Base-by-base conservation (phyloP, 768 basidiomycete species). In the Fistulinella prunicolor region DNA sequence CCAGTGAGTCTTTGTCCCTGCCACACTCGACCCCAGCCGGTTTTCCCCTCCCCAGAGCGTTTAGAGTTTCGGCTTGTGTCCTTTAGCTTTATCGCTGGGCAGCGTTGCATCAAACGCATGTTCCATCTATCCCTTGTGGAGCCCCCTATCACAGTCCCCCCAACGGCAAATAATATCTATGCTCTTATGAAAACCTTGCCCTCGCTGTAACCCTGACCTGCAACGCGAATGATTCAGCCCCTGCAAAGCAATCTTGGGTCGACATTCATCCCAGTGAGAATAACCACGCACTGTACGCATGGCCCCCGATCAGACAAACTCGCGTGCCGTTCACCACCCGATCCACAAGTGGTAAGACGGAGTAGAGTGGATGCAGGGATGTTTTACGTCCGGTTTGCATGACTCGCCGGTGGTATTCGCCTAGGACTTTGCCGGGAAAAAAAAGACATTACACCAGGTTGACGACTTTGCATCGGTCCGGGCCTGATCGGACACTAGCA, bases 171-270 rank as follows among this genome's bases (percentile, higher is more conserved):
- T 10, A 28, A 5, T 5, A 28, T 28, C 7, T 21, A 20, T 19
- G 19, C 55, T 37, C 38, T 35, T 40, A 47, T 56, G 50, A 47
- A 57, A 42, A 17, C 50, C 42, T 35, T 44, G 39, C 44, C 30
- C 55, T 54, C 50, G 22, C 55, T 53, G 49, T 16, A 37, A 58
- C 55, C 55, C 56, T 47, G 56, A 54, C 55, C 55, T 29, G 40
- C 54, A 39, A 44, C 36, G 40, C 35, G 23, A 36, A 49, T 20
- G 19, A 8, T 22, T 23, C n/a, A 36, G 20, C 35, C 14, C 45
- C 24, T 32, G 12, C 46, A 23, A 29, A 26, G 17, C 32, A 19
- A 42, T 34, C n/a, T n/a, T n/a, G n/a, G 17, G 26, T 38, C 34
- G 39, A 23, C 34, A 29, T 34, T 44, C 19, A 44, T 21, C 17